Evolutionary conservation across 768 basidiomycete species (phyloP).

Genomic region (Cubamyces sp.): DNA sequence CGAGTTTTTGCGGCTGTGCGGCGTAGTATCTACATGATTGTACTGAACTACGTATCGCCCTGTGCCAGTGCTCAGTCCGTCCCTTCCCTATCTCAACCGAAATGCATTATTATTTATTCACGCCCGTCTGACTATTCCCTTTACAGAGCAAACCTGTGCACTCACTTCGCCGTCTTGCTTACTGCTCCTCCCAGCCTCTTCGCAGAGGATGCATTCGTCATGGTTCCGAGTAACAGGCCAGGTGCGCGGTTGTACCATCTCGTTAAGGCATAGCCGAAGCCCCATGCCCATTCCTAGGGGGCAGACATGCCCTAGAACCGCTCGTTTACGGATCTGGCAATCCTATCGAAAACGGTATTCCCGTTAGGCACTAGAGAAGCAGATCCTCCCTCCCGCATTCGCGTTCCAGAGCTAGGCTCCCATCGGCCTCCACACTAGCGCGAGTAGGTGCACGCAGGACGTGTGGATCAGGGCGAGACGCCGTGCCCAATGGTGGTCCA

Average conservation of each 20-base stretch:
- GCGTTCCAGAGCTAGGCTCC: neutral
- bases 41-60: no score
- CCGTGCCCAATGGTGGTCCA: neutral
- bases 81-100: no score
- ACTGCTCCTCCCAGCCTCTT: neutral
- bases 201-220: neutral
- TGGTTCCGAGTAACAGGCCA: neutral
- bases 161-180: no score
- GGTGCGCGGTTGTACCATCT: neutral
- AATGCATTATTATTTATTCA: no score
- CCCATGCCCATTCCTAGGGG: constrained; percentile 9
- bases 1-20: neutral
- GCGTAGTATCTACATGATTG: no score
- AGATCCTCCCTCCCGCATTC: neutral
- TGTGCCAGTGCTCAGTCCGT: no score
- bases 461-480: no score
- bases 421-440: neutral
- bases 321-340: no score
- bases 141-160: no score
- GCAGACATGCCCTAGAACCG: constrained; percentile 12
- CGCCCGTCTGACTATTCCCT: no score
- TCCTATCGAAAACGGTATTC: no score
- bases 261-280: neutral
- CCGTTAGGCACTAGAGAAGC: neutral
- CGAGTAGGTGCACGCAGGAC: no score